A percentile compares a stretch with the other conserved stretches of the same genome.
Conservation (phyloP, 2,329 filamentous ascomycete species). For the Ceratocystiopsis brevicomis region DNA sequence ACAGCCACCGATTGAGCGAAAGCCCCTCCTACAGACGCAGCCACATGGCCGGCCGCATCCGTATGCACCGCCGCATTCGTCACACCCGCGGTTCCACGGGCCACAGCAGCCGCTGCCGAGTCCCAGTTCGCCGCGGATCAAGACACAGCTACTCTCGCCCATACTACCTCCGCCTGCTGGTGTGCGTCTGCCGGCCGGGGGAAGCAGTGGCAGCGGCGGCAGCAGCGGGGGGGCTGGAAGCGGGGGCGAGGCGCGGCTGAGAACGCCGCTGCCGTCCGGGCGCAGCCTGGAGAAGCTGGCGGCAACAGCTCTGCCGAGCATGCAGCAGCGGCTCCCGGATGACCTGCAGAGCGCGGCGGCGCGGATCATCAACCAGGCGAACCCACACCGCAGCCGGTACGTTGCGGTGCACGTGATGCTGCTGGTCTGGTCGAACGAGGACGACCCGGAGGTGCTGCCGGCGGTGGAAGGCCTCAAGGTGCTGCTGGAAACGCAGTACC, state of each 20-base stretch:
- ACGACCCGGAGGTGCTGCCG: conserved; percentile 21
- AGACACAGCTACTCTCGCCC: too few species aligned
- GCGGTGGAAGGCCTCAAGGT: conserved; percentile 29
- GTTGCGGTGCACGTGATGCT: conserved; percentile 32
- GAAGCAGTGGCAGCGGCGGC: too few species aligned
- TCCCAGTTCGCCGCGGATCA: too few species aligned
- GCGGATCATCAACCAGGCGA: conserved; percentile 24
- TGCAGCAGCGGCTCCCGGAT: conserved; percentile 27
- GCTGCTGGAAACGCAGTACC: conserved; percentile 32
- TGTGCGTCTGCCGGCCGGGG: too few species aligned
- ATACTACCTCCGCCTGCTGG: too few species aligned
- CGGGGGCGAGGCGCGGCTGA: conserved; percentile 25
- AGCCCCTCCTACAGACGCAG: background rate
- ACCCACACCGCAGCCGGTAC: conserved; percentile 32
- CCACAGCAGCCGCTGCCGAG: too few species aligned
- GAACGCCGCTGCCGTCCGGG: conserved; percentile 37
- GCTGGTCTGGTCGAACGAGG: conserved; percentile 37
- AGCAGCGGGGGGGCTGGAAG: too few species aligned
- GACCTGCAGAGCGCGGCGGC: conserved; percentile 33
- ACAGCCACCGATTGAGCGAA: too few species aligned
- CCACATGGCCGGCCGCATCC: background rate
- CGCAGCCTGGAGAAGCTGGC: conserved; percentile 33
- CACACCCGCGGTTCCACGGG: background rate
- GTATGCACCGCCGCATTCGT: background rate
- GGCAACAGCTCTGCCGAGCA: conserved; percentile 24